Conservation (phyloP, 305 asterid species). For the Solanum hybrid region DNA sequence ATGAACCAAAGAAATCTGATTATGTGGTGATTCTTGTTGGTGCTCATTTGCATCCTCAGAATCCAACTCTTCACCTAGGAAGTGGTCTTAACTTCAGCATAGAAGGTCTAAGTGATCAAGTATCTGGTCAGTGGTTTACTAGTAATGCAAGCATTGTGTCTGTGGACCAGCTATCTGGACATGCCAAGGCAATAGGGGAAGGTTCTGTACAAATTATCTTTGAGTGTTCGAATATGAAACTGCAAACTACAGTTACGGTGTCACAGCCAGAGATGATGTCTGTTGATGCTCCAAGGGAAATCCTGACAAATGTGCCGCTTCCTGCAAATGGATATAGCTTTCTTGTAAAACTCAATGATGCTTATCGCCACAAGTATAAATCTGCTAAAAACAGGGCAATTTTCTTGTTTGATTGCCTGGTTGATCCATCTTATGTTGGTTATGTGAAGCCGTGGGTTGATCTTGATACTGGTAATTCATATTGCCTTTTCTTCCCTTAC, state of each 20-base stretch:
- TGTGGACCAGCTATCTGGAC: conserved; percentile 53
- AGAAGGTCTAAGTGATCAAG: conserved; percentile 44
- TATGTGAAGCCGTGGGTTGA: conserved; percentile 65
- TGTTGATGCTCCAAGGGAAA: conserved; percentile 57
- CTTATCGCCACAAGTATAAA: conserved; percentile 14
- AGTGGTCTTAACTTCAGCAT: conserved; percentile 42
- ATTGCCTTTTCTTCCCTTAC: conserved; percentile 74
- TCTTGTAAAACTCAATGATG: conserved; percentile 38
- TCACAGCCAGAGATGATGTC: conserved; percentile 28
- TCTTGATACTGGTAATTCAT: conserved; percentile 31
- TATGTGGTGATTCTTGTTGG: conserved; percentile 62
- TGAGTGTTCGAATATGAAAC: conserved; percentile 36
- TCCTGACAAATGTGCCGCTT: conserved; percentile 63
- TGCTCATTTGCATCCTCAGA: conserved; percentile 63
- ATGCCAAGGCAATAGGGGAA: conserved; percentile 66
- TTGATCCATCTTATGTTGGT: conserved; percentile 62
- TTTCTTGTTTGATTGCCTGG: conserved; percentile 41
- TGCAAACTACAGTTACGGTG: conserved; percentile 58
- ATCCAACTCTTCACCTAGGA: conserved; percentile 60
- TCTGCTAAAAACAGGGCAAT: conserved; percentile 19
- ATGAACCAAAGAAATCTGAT: conserved; percentile 47
- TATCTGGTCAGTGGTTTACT: conserved; percentile 67
- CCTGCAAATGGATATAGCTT: conserved; percentile 67
- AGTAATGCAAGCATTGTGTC: conserved; percentile 45
- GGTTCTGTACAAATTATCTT: conserved; percentile 49